phyloP scores from a whole-genome alignment of 306 rosid species.

The Clitoria ternatea region DNA sequence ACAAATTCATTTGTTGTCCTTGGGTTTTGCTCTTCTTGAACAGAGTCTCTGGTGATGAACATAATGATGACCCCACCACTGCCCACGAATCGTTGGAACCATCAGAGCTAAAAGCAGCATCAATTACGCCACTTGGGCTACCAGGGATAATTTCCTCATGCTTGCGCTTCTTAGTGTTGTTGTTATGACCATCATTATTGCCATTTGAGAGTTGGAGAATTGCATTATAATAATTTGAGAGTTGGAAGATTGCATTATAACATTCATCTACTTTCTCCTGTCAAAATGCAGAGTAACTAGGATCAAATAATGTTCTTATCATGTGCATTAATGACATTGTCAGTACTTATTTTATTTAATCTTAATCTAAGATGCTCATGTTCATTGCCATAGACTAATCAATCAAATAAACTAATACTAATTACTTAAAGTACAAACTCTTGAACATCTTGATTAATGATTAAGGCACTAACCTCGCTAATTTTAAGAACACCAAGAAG shows the following conservation, averaged over 20 bases:
- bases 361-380: neutral
- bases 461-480: constrained; percentile 47
- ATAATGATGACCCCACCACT: constrained; percentile 54
- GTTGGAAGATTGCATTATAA: constrained; percentile 41
- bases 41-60: constrained; percentile 44
- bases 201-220: constrained; percentile 37
- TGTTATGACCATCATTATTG: constrained; percentile 9
- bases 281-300: neutral
- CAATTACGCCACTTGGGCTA: constrained; percentile 84
- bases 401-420: neutral
- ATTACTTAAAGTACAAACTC: neutral
- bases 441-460: neutral
- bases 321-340: constrained; percentile 6
- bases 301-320: constrained; percentile 21
- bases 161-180: constrained; percentile 48
- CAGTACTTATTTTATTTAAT: constrained; percentile 9
- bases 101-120: constrained; percentile 57
- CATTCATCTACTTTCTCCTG: constrained; percentile 90
- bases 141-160: constrained; percentile 46
- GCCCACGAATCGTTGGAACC: constrained; percentile 85
- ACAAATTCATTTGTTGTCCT: constrained; percentile 52
- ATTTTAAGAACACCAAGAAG: constrained; percentile 70
- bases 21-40: constrained; percentile 67
- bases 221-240: constrained; percentile 49
- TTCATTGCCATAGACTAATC: neutral